Percentiles rank a stretch among this genome's conserved stretches.
phyloP scores from a whole-genome alignment of 2,329 filamentous ascomycete species.

The Leptographium galeiforme region DNA sequence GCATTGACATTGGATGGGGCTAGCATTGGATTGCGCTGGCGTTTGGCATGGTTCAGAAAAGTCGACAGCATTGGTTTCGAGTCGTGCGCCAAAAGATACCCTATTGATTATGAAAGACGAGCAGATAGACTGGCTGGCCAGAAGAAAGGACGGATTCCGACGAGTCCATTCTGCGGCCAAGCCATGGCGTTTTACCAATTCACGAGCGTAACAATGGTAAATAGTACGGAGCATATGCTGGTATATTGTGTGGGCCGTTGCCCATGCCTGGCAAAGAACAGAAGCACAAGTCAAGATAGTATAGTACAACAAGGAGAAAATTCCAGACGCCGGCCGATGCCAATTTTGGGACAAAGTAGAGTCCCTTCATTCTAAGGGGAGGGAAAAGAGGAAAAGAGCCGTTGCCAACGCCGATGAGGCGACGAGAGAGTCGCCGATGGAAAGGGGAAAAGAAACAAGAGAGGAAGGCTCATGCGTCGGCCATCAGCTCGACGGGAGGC shows the following conservation, averaged over 20 bases:
- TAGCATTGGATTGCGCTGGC: no score
- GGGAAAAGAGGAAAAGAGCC: no score
- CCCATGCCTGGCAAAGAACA: background rate
- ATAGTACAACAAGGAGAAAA: background rate
- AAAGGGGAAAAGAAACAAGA: no score
- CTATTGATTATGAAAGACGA: background rate
- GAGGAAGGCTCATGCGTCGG: constrained; percentile 18
- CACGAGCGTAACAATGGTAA: no score
- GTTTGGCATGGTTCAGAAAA: no score
- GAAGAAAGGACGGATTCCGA: no score
- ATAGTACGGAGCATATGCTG: no score
- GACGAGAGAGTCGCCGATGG: no score
- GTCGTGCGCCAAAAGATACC: background rate
- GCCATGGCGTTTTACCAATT: no score
- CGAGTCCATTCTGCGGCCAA: no score
- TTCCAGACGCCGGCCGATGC: background rate
- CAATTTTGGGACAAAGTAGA: background rate
- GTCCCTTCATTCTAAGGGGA: background rate
- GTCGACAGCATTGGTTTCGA: background rate
- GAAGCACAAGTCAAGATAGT: background rate
- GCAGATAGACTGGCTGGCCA: no score
- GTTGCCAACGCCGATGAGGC: background rate
- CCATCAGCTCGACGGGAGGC: constrained; percentile 54
- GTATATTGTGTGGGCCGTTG: background rate
- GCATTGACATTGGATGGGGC: no score